phyloP scores from a whole-genome alignment of 768 basidiomycete species.

The Trametes punicea region DNA sequence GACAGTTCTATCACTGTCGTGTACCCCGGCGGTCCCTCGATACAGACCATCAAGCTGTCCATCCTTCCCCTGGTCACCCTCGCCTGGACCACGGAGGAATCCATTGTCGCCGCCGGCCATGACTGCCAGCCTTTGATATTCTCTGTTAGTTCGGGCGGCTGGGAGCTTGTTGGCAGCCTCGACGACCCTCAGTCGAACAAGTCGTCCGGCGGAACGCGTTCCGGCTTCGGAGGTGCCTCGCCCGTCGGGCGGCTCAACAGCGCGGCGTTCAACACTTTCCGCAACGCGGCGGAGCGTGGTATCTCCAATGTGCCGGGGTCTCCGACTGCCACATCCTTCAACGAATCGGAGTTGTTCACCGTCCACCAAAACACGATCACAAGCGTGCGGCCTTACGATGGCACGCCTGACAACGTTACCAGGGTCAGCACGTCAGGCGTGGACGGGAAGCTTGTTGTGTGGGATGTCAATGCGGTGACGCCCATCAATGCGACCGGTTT shows the following conservation, averaged over 20 bases:
- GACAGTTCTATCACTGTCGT: slow-evolving; percentile 93
- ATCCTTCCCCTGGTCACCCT: slow-evolving; percentile 83
- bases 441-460: slow-evolving; percentile 90
- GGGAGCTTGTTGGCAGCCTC: slow-evolving; percentile 77
- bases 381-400: slow-evolving; percentile 76
- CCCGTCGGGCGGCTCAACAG: slow-evolving; percentile 72
- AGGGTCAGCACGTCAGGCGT: slow-evolving; percentile 90
- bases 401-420: slow-evolving; percentile 51
- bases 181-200: slow-evolving; percentile 66
- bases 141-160: slow-evolving; percentile 68
- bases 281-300: slow-evolving; percentile 84
- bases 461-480: slow-evolving; percentile 69
- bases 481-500: slow-evolving; percentile 32
- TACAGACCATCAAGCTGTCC: slow-evolving; percentile 72
- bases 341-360: slow-evolving; percentile 78
- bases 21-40: slow-evolving; percentile 75
- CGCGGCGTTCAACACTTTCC: slow-evolving; percentile 92
- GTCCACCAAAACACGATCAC: slow-evolving; percentile 99
- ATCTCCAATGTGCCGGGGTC: slow-evolving; percentile 32
- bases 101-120: slow-evolving; percentile 90
- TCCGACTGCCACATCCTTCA: slow-evolving; percentile 33
- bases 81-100: slow-evolving; percentile 79
- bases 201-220: slow-evolving; percentile 42
- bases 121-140: slow-evolving; percentile 96
- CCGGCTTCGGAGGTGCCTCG: slow-evolving; percentile 45